Base-by-base conservation (phyloP, 2,329 filamentous ascomycete genomes). In the Phoma herbarum region DNA sequence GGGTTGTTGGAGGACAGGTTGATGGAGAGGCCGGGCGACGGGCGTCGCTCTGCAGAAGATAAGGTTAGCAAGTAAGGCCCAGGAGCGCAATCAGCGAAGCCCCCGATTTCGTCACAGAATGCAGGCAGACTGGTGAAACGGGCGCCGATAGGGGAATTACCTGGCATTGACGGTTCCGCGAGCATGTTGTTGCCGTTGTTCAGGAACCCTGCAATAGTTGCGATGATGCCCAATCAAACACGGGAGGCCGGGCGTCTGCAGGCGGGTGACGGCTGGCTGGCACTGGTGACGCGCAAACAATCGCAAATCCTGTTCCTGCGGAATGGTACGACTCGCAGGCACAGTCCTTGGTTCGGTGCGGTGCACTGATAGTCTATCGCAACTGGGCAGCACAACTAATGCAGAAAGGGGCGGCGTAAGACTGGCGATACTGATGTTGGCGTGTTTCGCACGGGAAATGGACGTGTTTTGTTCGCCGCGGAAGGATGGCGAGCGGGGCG, bases 1-100 rank as follows among this genome's bases (percentile, higher is more conserved):
- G 90, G 90, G 75, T 93, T 93, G 84, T 93, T 93, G 77, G 88
- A 88, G 72, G 80, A 78, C 57, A 93, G 85, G 78, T 88, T 89
- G 75, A 90, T 80, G 53, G 85, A 81, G 73, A 89, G 81, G 66
- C 82, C 83, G 64, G 84, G 77, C 67, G 85, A 84, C 65, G 79
- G 82, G 68, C 78, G 76, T 54, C 77, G 77, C 57, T 80, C 79
- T 79, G 72, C 59, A 69, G 63, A 35, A 66, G 59, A 59, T 52
- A 54, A 53, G 58, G 52, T 61, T 41, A 57, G 58, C 54, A 31
- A 31, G 16, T 9, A 16, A 16, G 23, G 23, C 52, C 3, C 20
- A 56, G 61, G 55, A 26, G 54, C 66, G 60, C 59, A 65, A 71
- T 73, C 69, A 74, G 71, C 59, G 39, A 52, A 48, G 31, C 25